Base-by-base conservation (phyloP, 2,329 filamentous ascomycete species). In the Drechslerella stenobrocha region DNA sequence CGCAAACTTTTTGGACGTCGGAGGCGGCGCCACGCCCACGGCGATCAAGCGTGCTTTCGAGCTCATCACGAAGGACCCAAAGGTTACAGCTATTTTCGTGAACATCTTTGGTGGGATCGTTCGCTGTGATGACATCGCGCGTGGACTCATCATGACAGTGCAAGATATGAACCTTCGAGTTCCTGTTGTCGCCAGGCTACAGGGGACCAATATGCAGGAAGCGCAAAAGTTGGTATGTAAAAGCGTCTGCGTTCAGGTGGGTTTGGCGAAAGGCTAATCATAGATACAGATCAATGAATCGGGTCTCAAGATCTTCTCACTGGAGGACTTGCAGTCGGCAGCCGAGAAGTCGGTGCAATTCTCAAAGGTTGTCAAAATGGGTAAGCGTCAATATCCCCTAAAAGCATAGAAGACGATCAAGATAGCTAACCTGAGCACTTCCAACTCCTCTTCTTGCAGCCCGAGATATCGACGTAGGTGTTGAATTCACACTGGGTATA, bases 51-150 rank as follows among this genome's bases (percentile, higher is more conserved):
- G 93, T 80, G 93, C 93, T 73, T 98, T 98, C 77, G 91, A 96
- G 79, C 88, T 98, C 75, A 98, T 98, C 81, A 98, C 93, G 74
- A 93, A 87, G 79, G 93, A 98, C 79, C 86, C 90, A 76, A 97
- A 97, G 84, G 93, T 98, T 72, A 92, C 91, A 52, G 93, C 93
- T 75, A 93, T 98, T 81, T 98, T 98, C 74, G 93, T 98, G 82
- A 98, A 98, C 85, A 98, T 98, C 79, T 98, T 98, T 77, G 93
- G 93, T 77, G 93, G 93, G 80, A 98, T 98, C 74, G 93, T 98
- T 74, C 86, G 93, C 75, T 98, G 93, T 78, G 93, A 98, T 78
- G 90, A 89, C 75, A 98, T 98, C 77, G 93, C 93, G 73, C 88
- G 91, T 79, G 93, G 93, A 76, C 83, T 98, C 74, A 95, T 98